These are phyloP conservation scores for Neospermospora avenae DNA, from an alignment of 2,329 filamentous ascomycete species.

Conservation along the genomic window DNA sequence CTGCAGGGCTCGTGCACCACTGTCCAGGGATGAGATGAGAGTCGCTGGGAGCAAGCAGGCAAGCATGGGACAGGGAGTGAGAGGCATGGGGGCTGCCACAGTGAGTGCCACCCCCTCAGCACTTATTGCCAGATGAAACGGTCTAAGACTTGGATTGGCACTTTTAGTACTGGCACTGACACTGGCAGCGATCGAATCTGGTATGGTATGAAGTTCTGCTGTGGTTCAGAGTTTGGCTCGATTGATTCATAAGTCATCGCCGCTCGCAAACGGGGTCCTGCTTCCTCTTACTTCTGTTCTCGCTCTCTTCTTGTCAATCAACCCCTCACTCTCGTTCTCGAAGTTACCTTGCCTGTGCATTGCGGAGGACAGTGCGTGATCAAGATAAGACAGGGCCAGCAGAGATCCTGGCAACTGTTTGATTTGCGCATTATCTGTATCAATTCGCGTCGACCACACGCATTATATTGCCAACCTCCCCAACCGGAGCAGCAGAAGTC, in stretches of 20 bases:
- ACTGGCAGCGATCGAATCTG: not conserved
- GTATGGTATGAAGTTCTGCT: not conserved
- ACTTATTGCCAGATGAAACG: too few species aligned
- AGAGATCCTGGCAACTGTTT: not conserved
- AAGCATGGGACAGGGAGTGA: not conserved
- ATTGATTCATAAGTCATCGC: constrained; percentile 30
- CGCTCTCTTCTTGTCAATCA: constrained; percentile 29
- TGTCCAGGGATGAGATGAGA: not conserved
- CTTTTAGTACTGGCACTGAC: too few species aligned
- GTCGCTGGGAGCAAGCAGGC: not conserved
- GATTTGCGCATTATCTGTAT: constrained; percentile 2
- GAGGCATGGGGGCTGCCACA: too few species aligned
- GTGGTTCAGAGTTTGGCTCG: constrained; percentile 1
- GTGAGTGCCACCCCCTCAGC: too few species aligned
- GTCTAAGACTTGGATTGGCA: too few species aligned
- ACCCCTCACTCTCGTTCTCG: constrained; percentile 7
- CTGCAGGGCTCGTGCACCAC: not conserved
- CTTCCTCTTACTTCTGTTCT: constrained; percentile 3
- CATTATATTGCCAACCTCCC: not conserved
- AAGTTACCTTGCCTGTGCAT: not conserved
- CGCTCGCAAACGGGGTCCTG: constrained; percentile 11
- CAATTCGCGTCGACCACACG: not conserved
- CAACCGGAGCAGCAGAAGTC: constrained; percentile 15
- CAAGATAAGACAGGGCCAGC: not conserved
- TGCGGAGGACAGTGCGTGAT: not conserved